Evolutionary conservation across 2,329 filamentous ascomycete species (phyloP).

Genomic region (Penicillium sp.): DNA sequence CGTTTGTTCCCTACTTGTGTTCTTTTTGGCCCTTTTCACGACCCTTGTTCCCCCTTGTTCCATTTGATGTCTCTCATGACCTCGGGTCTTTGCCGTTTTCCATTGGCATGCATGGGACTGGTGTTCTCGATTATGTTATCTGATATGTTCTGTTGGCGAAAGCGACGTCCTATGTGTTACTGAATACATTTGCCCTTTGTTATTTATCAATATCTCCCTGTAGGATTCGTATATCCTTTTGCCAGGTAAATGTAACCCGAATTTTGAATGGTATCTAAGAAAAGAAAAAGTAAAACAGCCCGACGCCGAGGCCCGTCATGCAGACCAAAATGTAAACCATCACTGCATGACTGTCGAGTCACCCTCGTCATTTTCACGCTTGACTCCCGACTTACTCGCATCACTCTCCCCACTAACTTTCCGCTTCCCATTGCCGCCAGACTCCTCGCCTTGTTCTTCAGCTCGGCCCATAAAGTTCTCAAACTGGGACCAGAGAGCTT

Average conservation of each 20-base stretch:
- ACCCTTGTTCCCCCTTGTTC: constrained; percentile 19
- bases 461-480: constrained; percentile 90
- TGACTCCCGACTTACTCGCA: constrained; percentile 17
- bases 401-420: constrained; percentile 29
- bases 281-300: constrained; percentile 1
- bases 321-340: not conserved
- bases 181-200: constrained; percentile 19
- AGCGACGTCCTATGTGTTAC: constrained; percentile 22
- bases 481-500: constrained; percentile 95
- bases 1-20: constrained; percentile 3
- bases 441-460: constrained; percentile 40
- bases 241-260: not conserved
- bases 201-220: constrained; percentile 8
- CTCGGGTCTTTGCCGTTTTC: constrained; percentile 29
- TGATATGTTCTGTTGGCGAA: constrained; percentile 32
- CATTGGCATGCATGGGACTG: constrained; percentile 40
- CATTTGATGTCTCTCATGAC: constrained; percentile 33
- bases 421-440: constrained; percentile 27
- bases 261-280: constrained; percentile 13
- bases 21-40: constrained; percentile 17
- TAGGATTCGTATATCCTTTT: not conserved
- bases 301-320: constrained; percentile 5
- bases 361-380: constrained; percentile 15
- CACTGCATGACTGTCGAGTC: constrained; percentile 14
- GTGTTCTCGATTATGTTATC: constrained; percentile 33